phyloP scores from a whole-genome alignment of 352 stramenopile species.

The Phytophthora crassamura region DNA sequence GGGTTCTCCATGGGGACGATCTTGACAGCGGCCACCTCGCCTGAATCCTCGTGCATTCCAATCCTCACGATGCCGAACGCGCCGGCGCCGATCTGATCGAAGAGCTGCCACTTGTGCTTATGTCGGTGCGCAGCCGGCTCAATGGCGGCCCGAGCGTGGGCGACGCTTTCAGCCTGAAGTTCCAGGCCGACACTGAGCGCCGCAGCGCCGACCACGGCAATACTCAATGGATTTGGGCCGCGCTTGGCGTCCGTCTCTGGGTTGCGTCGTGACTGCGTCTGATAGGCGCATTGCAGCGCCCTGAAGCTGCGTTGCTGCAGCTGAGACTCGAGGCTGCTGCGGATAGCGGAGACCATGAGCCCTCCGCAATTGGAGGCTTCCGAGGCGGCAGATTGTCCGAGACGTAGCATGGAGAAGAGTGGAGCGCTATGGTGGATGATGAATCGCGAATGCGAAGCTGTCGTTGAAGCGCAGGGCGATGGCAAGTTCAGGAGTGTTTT shows the following conservation, averaged over 20 bases:
- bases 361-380: constrained; percentile 25
- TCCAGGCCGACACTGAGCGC: constrained; percentile 54
- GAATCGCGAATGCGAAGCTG: neutral
- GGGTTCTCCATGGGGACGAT: constrained; percentile 50
- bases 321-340: constrained; percentile 25
- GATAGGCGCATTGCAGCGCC: constrained; percentile 37
- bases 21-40: constrained; percentile 79
- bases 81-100: constrained; percentile 74
- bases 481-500: neutral
- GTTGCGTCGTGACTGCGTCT: constrained; percentile 40
- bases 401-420: constrained; percentile 32
- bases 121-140: constrained; percentile 23
- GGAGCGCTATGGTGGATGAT: neutral
- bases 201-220: constrained; percentile 56
- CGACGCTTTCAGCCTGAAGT: constrained; percentile 40
- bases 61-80: constrained; percentile 78
- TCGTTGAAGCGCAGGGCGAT: neutral
- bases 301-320: constrained; percentile 22
- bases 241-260: constrained; percentile 16
- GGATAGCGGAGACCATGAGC: constrained; percentile 18
- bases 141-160: constrained; percentile 50
- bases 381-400: constrained; percentile 31
- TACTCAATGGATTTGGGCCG: constrained; percentile 36
- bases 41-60: constrained; percentile 71
- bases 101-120: constrained; percentile 60